Percentiles rank a stretch among this genome's conserved stretches.
Evolutionary conservation across 2,329 filamentous ascomycete genomes (phyloP).

Genomic region (Cytospora piceae): DNA sequence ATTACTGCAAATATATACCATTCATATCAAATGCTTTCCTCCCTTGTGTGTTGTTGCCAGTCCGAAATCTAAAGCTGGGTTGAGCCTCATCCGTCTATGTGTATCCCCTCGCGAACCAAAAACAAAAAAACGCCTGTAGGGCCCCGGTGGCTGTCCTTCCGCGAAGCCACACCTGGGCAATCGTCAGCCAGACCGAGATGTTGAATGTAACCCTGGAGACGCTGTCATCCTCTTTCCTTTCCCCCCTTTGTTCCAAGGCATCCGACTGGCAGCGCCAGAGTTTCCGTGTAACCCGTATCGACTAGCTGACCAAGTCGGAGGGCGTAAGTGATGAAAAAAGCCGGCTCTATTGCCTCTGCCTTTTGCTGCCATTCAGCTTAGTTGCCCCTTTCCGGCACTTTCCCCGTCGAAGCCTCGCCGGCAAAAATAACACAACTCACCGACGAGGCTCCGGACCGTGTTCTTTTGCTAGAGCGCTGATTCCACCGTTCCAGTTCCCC

Average conservation of each 20-base stretch:
- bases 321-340: background rate
- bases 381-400: background rate
- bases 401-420: background rate
- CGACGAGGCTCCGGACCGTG: background rate
- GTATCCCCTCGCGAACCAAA: background rate
- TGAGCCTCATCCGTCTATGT: slow-evolving; percentile 2
- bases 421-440: background rate
- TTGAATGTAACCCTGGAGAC: background rate
- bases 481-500: background rate
- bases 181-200: background rate
- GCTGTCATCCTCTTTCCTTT: background rate
- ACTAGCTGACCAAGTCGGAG: background rate
- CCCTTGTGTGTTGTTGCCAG: background rate
- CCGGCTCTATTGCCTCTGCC: background rate
- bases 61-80: background rate
- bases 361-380: background rate
- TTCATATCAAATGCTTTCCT: background rate
- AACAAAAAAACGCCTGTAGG: background rate
- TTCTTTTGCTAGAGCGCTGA: background rate
- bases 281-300: background rate
- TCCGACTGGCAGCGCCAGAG: background rate
- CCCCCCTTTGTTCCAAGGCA: background rate
- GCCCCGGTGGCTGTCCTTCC: background rate
- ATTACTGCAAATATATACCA: background rate
- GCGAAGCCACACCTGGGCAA: background rate